Conservation (phyloP, 495 filamentous ascomycete species). For the Cercophora newfieldiana region DNA sequence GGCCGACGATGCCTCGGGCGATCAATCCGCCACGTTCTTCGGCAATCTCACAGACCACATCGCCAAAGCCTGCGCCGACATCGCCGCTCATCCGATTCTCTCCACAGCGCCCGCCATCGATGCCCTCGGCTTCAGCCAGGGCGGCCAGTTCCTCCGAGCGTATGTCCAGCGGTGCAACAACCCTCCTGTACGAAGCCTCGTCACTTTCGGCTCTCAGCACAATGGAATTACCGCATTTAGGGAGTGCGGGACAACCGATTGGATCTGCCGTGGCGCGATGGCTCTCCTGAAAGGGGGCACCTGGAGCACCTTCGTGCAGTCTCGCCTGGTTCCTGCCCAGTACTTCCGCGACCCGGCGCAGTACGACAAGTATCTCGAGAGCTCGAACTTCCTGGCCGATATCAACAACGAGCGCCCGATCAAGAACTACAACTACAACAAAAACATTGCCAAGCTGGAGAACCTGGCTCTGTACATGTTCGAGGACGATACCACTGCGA, state of each 20-base stretch:
- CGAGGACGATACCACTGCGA: slow-evolving; percentile 77
- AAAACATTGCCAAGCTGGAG: slow-evolving; percentile 68
- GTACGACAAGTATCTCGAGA: slow-evolving; percentile 70
- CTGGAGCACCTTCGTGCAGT: slow-evolving; percentile 76
- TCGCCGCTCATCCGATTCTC: slow-evolving; percentile 75
- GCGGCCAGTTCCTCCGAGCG: slow-evolving; percentile 92
- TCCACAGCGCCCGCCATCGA: slow-evolving; percentile 80
- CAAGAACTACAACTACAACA: slow-evolving; percentile 75
- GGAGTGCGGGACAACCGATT: slow-evolving; percentile 64
- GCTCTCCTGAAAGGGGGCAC: slow-evolving; percentile 69
- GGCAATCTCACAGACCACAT: slow-evolving; percentile 87
- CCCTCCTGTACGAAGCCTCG: slow-evolving; percentile 75
- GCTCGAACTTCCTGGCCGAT: slow-evolving; percentile 95
- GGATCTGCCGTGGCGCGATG: slow-evolving; percentile 75
- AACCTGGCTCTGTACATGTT: slow-evolving; percentile 91
- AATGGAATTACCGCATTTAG: slow-evolving; percentile 87
- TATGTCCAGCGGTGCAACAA: slow-evolving; percentile 88
- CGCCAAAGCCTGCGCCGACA: slow-evolving; percentile 73
- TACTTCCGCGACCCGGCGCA: slow-evolving; percentile 82
- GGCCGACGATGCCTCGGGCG: slow-evolving; percentile 60
- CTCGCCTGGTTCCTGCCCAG: slow-evolving; percentile 83
- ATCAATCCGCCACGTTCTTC: slow-evolving; percentile 83
- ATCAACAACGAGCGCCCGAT: slow-evolving; percentile 85
- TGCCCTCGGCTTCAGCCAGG: slow-evolving; percentile 92
- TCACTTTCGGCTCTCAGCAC: slow-evolving; percentile 93